Evolutionary conservation across 257 asterid genomes (phyloP), one percentile per base, ranked within the genome.

Genomic region (Jasminum sambac): DNA sequence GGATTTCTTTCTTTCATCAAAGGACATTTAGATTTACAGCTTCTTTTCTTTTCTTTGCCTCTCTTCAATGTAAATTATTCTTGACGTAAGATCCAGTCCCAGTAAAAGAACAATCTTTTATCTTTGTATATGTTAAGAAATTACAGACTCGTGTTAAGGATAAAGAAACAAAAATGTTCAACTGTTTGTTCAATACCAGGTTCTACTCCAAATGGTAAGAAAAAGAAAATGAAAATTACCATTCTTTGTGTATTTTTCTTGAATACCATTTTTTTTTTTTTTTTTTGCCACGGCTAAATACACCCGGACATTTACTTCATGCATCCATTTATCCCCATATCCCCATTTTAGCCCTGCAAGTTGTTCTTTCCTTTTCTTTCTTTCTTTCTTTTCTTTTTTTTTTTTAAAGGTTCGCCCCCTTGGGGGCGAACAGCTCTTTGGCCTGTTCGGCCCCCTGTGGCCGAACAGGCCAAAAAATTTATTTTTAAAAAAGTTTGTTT

Each of bases 151-250:
- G 14, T 26, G 62, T 55, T 55, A 55, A 55, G 36, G 14, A 23
- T 5, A 11, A 4, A 42, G 61, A 69, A 23, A 38, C 19, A 40
- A 84, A 84, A 48, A 89, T 90, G 97, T 83, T 90, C 43, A 86
- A 86, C 57, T 76, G 80, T 59, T 72, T 85, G 64, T 59, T 83
- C 77, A 89, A 88, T 69, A 83, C 90, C 88, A 89, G 84, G 77
- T 90, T 93, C 70, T 83, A 58, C 43, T 16, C 82, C 58, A 93
- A 85, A 89, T 76, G 97, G 98, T 93, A 40, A 68, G 82, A 70
- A 55, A 55, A n/a, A 21, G 17, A 4, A 55, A 55, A 5, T 8
- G 21, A 11, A 19, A 55, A 10, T 9, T 4, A 55, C 62, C 13
- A 23, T 21, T 23, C 62, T 55, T 23, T 3, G 62, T 2, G 5